Percentiles rank a stretch among this genome's conserved stretches.
Conservation (phyloP, 495 filamentous ascomycete species). For the Annulohypoxylon moriforme region DNA sequence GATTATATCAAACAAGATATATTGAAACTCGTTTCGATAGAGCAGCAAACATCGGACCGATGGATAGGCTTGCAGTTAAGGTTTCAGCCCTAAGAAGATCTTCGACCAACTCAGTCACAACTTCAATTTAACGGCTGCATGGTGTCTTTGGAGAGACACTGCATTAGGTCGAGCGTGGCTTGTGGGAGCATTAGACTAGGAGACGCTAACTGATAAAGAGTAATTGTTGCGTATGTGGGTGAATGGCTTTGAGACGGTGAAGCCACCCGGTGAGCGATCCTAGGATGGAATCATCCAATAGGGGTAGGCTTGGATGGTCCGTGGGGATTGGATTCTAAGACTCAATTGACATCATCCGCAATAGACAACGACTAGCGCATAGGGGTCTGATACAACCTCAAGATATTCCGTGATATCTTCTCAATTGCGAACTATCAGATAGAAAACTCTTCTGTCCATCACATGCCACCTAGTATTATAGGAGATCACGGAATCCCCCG, state of each 20-base stretch:
- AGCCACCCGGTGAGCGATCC: background rate
- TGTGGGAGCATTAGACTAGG: background rate
- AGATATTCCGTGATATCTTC: background rate
- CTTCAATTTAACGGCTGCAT: slow-evolving; percentile 20
- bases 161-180: slow-evolving; percentile 3
- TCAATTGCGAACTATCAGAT: background rate
- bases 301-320: background rate
- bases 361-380: slow-evolving; percentile 6
- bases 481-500: slow-evolving; percentile 22
- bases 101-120: background rate
- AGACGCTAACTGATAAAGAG: background rate
- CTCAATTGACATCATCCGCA: slow-evolving; percentile 23
- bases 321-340: slow-evolving; percentile 9
- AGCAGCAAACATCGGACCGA: slow-evolving; percentile 19
- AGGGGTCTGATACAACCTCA: slow-evolving; percentile 12
- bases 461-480: too few relatives aligned
- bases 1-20: slow-evolving; percentile 19
- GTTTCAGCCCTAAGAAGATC: slow-evolving; percentile 28
- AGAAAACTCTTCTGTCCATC: background rate
- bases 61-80: slow-evolving; percentile 6
- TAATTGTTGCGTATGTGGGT: slow-evolving; percentile 8
- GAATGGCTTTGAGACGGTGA: slow-evolving; percentile 20
- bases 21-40: slow-evolving; percentile 38
- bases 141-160: slow-evolving; percentile 15
- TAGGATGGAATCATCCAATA: slow-evolving; percentile 1